These are phyloP conservation scores for Plectranthus barbatus DNA, from an alignment of 257 asterid species.

Conservation along the genomic window DNA sequence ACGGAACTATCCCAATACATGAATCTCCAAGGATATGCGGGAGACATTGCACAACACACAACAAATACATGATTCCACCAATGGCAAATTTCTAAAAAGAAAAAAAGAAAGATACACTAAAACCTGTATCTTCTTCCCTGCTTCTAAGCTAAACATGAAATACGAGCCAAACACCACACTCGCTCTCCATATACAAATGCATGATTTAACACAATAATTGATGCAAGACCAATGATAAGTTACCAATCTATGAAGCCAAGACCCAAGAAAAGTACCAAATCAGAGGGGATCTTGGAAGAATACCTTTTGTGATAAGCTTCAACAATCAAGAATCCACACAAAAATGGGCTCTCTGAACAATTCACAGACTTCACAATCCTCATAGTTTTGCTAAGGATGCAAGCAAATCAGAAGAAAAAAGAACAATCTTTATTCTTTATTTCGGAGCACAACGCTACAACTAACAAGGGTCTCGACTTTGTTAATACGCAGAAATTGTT, in stretches of 20 bases:
- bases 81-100: background rate
- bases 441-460: background rate
- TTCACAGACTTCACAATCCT: slow-evolving; percentile 52
- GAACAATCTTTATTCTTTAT: background rate
- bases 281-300: too few species aligned
- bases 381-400: too few species aligned
- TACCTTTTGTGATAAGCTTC: slow-evolving; percentile 97
- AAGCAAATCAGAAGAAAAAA: background rate
- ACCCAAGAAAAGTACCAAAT: too few species aligned
- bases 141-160: background rate
- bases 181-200: background rate
- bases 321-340: slow-evolving; percentile 69
- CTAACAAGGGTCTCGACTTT: slow-evolving; percentile 2
- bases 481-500: background rate
- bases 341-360: slow-evolving; percentile 39
- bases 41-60: slow-evolving; percentile 33
- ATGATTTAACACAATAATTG: background rate
- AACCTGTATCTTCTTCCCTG: background rate
- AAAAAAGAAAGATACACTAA: slow-evolving; percentile 16
- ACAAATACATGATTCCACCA: slow-evolving; percentile 24
- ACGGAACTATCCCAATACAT: slow-evolving; percentile 42
- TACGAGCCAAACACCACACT: slow-evolving; percentile 11
- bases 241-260: slow-evolving; percentile 99
- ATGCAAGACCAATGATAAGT: background rate
- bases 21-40: slow-evolving; percentile 32